Base-by-base conservation (phyloP, 1,284 basidiomycete species). In the Rhodofomes roseus region DNA sequence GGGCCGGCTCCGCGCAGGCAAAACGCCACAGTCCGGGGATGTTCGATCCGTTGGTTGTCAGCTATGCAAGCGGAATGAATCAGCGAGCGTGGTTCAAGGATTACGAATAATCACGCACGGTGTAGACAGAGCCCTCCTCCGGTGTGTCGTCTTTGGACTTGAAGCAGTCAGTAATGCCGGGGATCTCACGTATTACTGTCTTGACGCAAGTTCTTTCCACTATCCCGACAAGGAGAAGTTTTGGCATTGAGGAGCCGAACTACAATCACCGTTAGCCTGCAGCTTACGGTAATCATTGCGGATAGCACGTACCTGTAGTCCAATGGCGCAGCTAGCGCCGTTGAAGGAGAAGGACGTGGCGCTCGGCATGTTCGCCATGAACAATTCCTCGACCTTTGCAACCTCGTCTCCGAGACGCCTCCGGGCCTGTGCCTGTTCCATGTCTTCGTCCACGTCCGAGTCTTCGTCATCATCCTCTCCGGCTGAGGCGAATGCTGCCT, bases 21-120 rank as follows among this genome's bases (percentile, higher is more conserved):
- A 94, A 93, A 60, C 86, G 80, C 96, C 97, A 98, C 68, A 98
- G 85, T 23, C 95, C 96, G 44, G 80, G 80, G 68, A 99, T 85
- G 76, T 98, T 99, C 48, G 94, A 96, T 11, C 95, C 95, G 70
- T 97, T 93, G 0, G 91, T 93, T 36, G 87, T 86, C 22, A 93
- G 77, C 89, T 92, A 66, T 31, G 31, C 11, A 34, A 34, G 11
- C 7, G 36, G 25, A 37, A 61, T 54, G 31, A 29, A 44, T 40
- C 8, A 52, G 7, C 40, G 34, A 25, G 51, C 23, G 23, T 18
- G 36, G 44, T 51, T 34, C 18, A 20, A 18, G 29, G 16, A 29
- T 46, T 39, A 7, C 22, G 9, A 31, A 29, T 34, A 2, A 43
- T 39, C 48, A 61, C 78, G 57, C 63, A 88, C 89, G 73, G 82